Percentiles rank a stretch among this genome's conserved stretches.
These are phyloP conservation scores for Ogataea trehalophila DNA, from an alignment of 805 yeast species.

Conservation along the genomic window DNA sequence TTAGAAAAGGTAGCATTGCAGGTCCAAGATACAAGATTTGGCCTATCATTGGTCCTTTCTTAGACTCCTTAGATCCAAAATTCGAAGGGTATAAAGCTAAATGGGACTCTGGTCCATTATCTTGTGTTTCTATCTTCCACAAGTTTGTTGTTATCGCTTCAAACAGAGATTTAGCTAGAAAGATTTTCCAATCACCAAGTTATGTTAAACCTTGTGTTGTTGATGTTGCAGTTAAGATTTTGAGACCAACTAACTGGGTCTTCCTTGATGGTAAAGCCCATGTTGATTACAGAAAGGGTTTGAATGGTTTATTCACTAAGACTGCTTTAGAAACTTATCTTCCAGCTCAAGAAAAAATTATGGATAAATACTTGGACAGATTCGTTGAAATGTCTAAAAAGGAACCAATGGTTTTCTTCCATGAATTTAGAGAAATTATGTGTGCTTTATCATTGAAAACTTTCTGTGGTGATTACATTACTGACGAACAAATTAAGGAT, in stretches of 20 bases:
- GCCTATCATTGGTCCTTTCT: conserved; percentile 95
- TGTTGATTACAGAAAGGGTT: conserved; percentile 83
- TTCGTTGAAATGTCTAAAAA: conserved; percentile 54
- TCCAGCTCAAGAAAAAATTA: conserved; percentile 78
- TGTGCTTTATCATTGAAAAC: conserved; percentile 92
- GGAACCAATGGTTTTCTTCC: conserved; percentile 77
- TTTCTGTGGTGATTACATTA: conserved; percentile 92
- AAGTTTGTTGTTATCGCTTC: conserved; percentile 95
- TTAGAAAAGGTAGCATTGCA: conserved; percentile 80
- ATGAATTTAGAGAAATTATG: conserved; percentile 90
- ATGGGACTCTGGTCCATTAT: conserved; percentile 91
- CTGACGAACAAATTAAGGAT: conserved; percentile 81
- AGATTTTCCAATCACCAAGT: conserved; percentile 75
- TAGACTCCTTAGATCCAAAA: conserved; percentile 92
- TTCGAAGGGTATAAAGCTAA: conserved; percentile 89
- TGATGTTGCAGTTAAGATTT: conserved; percentile 90
- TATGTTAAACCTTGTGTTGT: conserved; percentile 97
- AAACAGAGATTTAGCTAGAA: conserved; percentile 81
- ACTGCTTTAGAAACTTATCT: conserved; percentile 78
- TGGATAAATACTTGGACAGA: conserved; percentile 72
- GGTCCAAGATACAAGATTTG: conserved; percentile 86
- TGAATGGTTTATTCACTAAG: conserved; percentile 85
- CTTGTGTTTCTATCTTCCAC: conserved; percentile 97
- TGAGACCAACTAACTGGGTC: conserved; percentile 97
- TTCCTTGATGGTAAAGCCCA: conserved; percentile 95